phyloP scores from a whole-genome alignment of 345 rosid species.

The Hevea brasiliensis region DNA sequence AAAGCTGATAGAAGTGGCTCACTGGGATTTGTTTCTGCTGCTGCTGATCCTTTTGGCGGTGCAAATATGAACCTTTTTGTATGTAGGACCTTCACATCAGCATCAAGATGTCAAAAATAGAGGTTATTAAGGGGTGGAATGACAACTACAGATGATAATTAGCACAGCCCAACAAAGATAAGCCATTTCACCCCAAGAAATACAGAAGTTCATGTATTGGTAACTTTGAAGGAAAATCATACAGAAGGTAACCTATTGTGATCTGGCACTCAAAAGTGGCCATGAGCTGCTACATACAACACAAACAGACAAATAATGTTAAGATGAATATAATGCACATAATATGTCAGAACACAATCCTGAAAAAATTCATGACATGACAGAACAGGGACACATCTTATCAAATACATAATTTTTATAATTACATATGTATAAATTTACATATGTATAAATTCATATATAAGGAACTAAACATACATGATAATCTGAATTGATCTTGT shows the following conservation, averaged over 20 bases:
- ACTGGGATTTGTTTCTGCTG: slow-evolving; percentile 95
- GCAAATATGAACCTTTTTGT: slow-evolving; percentile 77
- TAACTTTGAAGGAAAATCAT: background rate
- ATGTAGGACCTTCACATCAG: slow-evolving; percentile 57
- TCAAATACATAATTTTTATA: too few relatives aligned
- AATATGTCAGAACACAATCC: too few relatives aligned
- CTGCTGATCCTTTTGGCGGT: slow-evolving; percentile 96
- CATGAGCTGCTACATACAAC: background rate
- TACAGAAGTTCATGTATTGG: background rate
- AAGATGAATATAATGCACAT: background rate
- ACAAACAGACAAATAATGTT: background rate
- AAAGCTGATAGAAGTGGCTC: slow-evolving; percentile 86
- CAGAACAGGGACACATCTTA: too few relatives aligned
- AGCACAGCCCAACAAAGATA: background rate
- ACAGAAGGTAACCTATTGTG: too few relatives aligned
- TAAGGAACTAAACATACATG: too few relatives aligned
- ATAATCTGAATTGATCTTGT: background rate
- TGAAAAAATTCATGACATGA: too few relatives aligned
- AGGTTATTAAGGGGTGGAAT: background rate
- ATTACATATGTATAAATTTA: too few relatives aligned
- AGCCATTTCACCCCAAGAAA: background rate
- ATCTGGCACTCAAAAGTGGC: background rate
- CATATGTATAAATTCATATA: too few relatives aligned
- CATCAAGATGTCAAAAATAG: slow-evolving; percentile 13
- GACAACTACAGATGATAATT: background rate